Conservation (phyloP, 495 filamentous ascomycete species). For the Evernia prunastri region DNA sequence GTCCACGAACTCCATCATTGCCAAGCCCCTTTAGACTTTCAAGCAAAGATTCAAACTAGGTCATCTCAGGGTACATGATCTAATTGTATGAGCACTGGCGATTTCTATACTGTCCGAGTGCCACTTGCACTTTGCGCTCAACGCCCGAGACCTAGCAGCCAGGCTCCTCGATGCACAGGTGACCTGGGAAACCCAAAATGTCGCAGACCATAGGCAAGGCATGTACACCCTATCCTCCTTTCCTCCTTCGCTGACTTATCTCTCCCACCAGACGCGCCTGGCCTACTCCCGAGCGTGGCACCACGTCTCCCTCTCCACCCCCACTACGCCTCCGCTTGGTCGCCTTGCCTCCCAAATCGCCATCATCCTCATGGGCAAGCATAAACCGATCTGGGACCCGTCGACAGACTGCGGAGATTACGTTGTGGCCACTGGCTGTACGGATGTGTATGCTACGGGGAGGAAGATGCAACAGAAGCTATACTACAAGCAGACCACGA, state of each 20-base stretch:
- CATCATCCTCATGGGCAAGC: constrained; percentile 91
- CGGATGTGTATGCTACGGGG: constrained; percentile 78
- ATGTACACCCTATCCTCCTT: constrained; percentile 25
- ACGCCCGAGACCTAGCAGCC: not conserved
- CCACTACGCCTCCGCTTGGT: constrained; percentile 55
- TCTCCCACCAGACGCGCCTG: constrained; percentile 66
- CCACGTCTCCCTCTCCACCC: constrained; percentile 63
- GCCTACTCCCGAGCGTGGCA: constrained; percentile 97
- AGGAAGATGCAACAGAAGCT: constrained; percentile 88
- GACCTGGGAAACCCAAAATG: constrained; percentile 40
- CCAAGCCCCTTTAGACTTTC: not conserved
- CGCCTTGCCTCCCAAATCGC: constrained; percentile 90
- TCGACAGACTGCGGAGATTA: constrained; percentile 98
- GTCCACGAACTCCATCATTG: not conserved
- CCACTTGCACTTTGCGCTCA: not conserved
- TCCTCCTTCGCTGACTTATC: constrained; percentile 5
- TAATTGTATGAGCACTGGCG: not conserved
- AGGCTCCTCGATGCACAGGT: constrained; percentile 19
- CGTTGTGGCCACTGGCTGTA: constrained; percentile 86
- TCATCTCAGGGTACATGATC: too few relatives aligned
- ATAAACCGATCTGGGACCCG: constrained; percentile 97
- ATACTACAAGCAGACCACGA: constrained; percentile 89
- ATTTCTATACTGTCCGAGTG: not conserved
- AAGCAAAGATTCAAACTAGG: not conserved
- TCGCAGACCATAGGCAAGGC: constrained; percentile 64